Base-by-base conservation (phyloP, 1,139 yeast genomes). In the Suhomyces bokatorum region DNA sequence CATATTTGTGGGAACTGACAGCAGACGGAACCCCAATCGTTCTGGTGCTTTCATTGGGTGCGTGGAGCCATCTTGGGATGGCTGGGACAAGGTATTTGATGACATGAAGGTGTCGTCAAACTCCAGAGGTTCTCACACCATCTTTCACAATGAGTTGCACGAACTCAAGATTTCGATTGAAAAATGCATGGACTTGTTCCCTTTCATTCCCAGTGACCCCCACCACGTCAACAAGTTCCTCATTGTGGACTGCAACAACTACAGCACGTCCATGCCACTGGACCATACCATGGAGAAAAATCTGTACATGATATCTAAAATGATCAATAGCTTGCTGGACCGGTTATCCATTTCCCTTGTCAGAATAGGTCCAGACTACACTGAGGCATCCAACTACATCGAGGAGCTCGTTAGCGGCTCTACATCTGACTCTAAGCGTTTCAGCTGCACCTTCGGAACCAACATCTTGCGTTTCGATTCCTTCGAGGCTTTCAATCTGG, bases 31-130 rank as follows among this genome's bases (percentile, higher is more conserved):
- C 32, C 60, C 67, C 2, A 54, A 70, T 6, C 57, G 63, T 24
- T 58, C 64, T 32, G 83, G 84, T 0, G 70, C 80, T 10, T 83
- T 77, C 55, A 67, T 80, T 44, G 87, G 87, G 0, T 77, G 81
- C 55, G 70, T 73, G 3, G 62, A 67, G 14, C 64, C 70, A n/a
- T 50, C 56, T 2, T 83, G 87, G 87, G 66, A 69, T 24, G 85
- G 83, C 0, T 81, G 87, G 85, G 63, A 67, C 24, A 67, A 69
- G 1, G 55, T 81, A 9, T 57, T 81, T 12, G 64, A 69, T 8
- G 74, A 69, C 11, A 59, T 81, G 11, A 57, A 63, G 32, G 69
- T 77, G 13, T 66, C 62, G 17, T 51, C 66, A 4, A 65, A 63
- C 43, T 42, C 45, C 17, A 38, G 49, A 12, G 47, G 47, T 6